Evolutionary conservation across 495 filamentous ascomycete genomes (phyloP).

Genomic region (Hypoxylon fuscum): DNA sequence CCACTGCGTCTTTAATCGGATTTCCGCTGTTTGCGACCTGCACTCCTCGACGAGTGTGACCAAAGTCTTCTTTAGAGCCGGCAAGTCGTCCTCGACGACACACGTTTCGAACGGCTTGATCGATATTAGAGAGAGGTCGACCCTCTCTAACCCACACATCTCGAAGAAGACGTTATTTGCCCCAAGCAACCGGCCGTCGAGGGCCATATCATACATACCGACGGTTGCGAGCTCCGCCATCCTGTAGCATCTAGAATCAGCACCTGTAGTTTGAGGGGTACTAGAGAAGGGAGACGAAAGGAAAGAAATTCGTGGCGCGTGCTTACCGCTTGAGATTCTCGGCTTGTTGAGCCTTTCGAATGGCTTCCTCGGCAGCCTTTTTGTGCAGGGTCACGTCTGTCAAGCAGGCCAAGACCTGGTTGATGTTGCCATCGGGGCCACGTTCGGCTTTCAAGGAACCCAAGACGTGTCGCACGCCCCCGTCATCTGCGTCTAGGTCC

Average conservation of each 20-base stretch:
- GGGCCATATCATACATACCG: constrained; percentile 58
- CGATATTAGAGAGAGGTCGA: constrained; percentile 40
- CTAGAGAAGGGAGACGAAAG: not conserved
- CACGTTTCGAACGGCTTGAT: constrained; percentile 51
- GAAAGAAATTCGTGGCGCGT: too few relatives aligned
- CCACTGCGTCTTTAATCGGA: constrained; percentile 71
- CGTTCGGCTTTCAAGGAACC: constrained; percentile 54
- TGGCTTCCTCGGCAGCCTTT: constrained; percentile 52
- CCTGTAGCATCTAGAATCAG: constrained; percentile 17
- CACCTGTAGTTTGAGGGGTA: too few relatives aligned
- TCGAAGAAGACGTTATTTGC: constrained; percentile 58
- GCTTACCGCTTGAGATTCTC: constrained; percentile 56
- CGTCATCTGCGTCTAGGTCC: constrained; percentile 44
- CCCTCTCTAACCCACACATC: constrained; percentile 69
- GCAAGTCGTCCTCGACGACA: constrained; percentile 67
- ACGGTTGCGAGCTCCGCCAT: constrained; percentile 59
- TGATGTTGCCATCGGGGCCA: constrained; percentile 46
- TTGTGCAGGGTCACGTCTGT: constrained; percentile 57
- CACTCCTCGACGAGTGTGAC: constrained; percentile 62
- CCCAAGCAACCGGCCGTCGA: constrained; percentile 51
- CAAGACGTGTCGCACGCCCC: constrained; percentile 49
- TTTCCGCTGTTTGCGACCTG: constrained; percentile 67
- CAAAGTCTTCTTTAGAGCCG: constrained; percentile 62
- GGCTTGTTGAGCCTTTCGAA: constrained; percentile 54
- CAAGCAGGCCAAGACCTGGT: constrained; percentile 55